These are phyloP conservation scores for Solanum etuberosum DNA, from an alignment of 257 asterid genomes.

Conservation along the genomic window DNA sequence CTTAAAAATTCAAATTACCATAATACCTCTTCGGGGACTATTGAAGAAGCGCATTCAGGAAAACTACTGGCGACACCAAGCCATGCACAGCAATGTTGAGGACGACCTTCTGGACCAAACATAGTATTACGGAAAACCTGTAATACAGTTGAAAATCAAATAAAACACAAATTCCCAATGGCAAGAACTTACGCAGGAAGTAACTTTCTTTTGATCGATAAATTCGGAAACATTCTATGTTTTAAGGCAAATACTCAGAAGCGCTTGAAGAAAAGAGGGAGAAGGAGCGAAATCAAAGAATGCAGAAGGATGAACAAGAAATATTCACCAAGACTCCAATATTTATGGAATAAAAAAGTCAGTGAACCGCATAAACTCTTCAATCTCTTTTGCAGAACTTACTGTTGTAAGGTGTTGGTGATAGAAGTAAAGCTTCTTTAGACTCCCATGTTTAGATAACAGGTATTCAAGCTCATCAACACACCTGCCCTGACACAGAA, in stretches of 20 bases:
- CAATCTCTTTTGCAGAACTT: constrained; percentile 18
- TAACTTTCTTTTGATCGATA: background rate
- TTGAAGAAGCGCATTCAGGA: constrained; percentile 89
- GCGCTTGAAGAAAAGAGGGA: background rate
- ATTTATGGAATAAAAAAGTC: background rate
- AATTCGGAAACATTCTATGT: background rate
- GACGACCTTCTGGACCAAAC: constrained; percentile 99
- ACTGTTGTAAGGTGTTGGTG: constrained; percentile 96
- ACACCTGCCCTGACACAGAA: constrained; percentile 51
- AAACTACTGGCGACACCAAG: constrained; percentile 99
- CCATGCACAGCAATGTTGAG: constrained; percentile 99
- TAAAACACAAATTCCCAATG: background rate
- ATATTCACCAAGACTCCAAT: background rate
- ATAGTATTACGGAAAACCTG: constrained; percentile 97
- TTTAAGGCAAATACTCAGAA: background rate
- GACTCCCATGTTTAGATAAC: constrained; percentile 80
- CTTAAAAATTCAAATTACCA: background rate
- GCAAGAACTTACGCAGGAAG: background rate
- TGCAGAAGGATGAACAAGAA: background rate
- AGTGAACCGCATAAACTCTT: background rate
- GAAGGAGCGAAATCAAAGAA: background rate
- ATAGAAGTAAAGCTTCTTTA: constrained; percentile 93
- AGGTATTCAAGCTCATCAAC: constrained; percentile 94
- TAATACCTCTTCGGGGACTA: constrained; percentile 91
- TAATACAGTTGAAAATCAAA: constrained; percentile 12